Conservation (phyloP, 2,329 filamentous ascomycete species). For the Bipolaris gigantea region DNA sequence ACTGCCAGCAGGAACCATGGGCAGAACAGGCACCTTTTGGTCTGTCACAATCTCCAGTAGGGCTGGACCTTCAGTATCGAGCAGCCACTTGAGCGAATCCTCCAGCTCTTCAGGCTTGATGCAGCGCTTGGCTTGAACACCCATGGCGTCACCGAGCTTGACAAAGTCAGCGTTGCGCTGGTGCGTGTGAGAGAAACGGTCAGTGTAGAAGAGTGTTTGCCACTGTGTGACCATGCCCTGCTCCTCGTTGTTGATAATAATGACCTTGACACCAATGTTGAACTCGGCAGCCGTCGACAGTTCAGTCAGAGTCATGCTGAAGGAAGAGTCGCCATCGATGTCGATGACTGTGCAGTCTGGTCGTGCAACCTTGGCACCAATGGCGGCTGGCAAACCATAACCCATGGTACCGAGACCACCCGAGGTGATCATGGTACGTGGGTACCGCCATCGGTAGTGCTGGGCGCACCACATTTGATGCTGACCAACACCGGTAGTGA, state of each 20-base stretch:
- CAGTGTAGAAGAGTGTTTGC: slow-evolving; percentile 97
- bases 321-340: slow-evolving; percentile 97
- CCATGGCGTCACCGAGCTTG: slow-evolving; percentile 90
- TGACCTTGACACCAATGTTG: slow-evolving; percentile 93
- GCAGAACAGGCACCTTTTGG: slow-evolving; percentile 87
- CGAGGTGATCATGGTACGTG: slow-evolving; percentile 92
- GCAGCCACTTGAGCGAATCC: slow-evolving; percentile 82
- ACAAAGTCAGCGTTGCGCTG: slow-evolving; percentile 96
- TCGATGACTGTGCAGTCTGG: slow-evolving; percentile 87
- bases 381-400: slow-evolving; percentile 89
- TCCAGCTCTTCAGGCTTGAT: slow-evolving; percentile 75
- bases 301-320: slow-evolving; percentile 98
- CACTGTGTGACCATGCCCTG: slow-evolving; percentile 99
- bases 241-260: slow-evolving; percentile 95
- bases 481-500: slow-evolving; percentile 92
- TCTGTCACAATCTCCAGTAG: slow-evolving; percentile 91
- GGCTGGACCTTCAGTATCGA: slow-evolving; percentile 82
- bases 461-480: slow-evolving; percentile 99
- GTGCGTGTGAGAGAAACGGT: slow-evolving; percentile 89
- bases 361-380: slow-evolving; percentile 86
- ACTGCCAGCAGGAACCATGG: slow-evolving; percentile 90
- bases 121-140: slow-evolving; percentile 72
- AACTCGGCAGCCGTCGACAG: slow-evolving; percentile 92
- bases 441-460: slow-evolving; percentile 92
- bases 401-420: slow-evolving; percentile 97